A percentile compares a stretch with the other conserved stretches of the same genome.
phyloP scores from a whole-genome alignment of 805 yeast genomes.

The Hanseniaspora guilliermondii region DNA sequence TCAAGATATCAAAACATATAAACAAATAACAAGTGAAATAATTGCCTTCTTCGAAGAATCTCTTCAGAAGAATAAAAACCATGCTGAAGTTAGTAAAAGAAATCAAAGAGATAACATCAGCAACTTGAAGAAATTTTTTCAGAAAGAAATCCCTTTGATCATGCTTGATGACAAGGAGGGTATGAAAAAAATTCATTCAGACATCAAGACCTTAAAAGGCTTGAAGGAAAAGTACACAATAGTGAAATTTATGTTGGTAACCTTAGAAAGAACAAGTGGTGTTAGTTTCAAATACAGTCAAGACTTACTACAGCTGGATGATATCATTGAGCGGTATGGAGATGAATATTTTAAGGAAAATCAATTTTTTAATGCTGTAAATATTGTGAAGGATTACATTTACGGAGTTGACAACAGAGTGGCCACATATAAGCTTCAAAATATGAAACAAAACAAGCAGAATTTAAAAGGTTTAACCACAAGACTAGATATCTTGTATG shows the following conservation, averaged over 20 bases:
- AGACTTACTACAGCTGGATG: conserved; percentile 15
- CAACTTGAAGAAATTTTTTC: conserved; percentile 7
- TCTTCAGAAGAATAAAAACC: conserved; percentile 13
- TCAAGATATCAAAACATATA: conserved; percentile 20
- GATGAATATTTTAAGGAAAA: neutral
- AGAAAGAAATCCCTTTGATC: neutral
- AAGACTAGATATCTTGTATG: neutral
- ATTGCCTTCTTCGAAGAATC: conserved; percentile 19
- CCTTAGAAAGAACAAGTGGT: conserved; percentile 12
- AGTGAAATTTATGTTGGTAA: conserved; percentile 3
- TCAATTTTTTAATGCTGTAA: neutral
- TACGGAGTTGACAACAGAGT: neutral
- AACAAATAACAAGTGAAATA: conserved; percentile 21
- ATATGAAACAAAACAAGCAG: neutral
- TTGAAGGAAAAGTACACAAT: neutral
- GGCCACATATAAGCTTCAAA: neutral
- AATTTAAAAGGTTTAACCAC: neutral
- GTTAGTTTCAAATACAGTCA: conserved; percentile 34
- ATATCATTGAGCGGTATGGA: conserved; percentile 1
- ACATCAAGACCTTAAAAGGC: neutral
- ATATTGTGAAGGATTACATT: neutral
- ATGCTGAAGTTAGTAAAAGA: neutral
- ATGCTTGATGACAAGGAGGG: conserved; percentile 7
- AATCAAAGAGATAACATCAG: neutral
- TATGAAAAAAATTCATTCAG: neutral